Evolutionary conservation across 179 eudicot species (phyloP).

Genomic region (Actinidia arguta): DNA sequence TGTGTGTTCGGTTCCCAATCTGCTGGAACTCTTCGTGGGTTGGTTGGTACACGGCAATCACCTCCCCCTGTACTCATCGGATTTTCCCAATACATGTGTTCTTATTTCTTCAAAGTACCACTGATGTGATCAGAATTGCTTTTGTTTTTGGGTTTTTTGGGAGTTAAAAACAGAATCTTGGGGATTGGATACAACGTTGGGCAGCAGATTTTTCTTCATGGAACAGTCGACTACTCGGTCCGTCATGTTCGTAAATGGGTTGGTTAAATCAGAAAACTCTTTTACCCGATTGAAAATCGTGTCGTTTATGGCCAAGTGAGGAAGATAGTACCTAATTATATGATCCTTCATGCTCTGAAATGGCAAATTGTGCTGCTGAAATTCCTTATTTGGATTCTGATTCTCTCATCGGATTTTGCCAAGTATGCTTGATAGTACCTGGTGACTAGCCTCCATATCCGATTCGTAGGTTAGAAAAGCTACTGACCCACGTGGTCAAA

Average conservation of each 20-base stretch:
- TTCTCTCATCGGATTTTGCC: constrained; percentile 79
- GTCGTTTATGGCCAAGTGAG: constrained; percentile 17
- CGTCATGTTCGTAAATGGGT: constrained; percentile 41
- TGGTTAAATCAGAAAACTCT: neutral
- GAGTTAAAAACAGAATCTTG: neutral
- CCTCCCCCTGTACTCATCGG: constrained; percentile 68
- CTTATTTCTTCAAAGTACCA: constrained; percentile 63
- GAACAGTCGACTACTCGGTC: constrained; percentile 72
- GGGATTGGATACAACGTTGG: constrained; percentile 25
- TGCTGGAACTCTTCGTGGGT: constrained; percentile 81
- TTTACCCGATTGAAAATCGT: neutral
- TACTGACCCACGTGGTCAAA: too few species aligned
- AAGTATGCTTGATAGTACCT: constrained; percentile 78
- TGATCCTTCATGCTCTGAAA: constrained; percentile 35
- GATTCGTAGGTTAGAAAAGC: constrained; percentile 92
- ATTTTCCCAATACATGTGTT: constrained; percentile 70
- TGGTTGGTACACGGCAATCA: constrained; percentile 68
- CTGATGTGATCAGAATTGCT: constrained; percentile 73
- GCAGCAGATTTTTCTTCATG: constrained; percentile 65
- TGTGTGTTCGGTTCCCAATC: constrained; percentile 42
- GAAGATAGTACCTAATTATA: constrained; percentile 19
- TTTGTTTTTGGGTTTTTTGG: constrained; percentile 36
- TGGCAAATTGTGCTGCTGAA: constrained; percentile 61
- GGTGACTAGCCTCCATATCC: constrained; percentile 85
- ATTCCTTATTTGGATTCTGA: constrained; percentile 82